Evolutionary conservation across 257 asterid species (phyloP).

Genomic region (Buddleja alternifolia): DNA sequence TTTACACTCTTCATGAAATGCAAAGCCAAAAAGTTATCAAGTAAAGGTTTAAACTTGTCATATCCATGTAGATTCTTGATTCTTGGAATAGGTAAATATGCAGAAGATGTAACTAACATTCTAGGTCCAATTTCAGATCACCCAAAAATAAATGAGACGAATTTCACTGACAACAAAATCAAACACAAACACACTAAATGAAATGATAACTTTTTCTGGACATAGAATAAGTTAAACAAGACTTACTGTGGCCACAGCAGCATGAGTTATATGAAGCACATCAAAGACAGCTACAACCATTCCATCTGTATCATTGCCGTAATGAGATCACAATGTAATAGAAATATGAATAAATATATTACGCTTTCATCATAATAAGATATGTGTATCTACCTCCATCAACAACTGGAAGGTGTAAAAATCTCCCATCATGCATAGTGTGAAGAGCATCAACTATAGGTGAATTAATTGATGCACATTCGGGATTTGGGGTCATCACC

Average conservation of each 20-base stretch:
- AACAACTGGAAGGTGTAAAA: slow-evolving; percentile 89
- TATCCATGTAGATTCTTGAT: neutral
- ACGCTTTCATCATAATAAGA: neutral
- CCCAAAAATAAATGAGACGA: neutral
- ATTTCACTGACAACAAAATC: neutral
- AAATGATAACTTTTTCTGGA: slow-evolving; percentile 16
- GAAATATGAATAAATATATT: neutral
- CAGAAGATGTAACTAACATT: neutral
- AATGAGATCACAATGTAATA: neutral
- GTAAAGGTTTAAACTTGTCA: neutral
- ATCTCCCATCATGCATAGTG: slow-evolving; percentile 91
- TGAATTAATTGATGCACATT: slow-evolving; percentile 84
- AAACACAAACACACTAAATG: neutral
- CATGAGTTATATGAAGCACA: slow-evolving; percentile 92
- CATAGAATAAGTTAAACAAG: slow-evolving; percentile 18
- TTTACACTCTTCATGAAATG: neutral
- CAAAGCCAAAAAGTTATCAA: neutral
- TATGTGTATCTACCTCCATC: slow-evolving; percentile 64
- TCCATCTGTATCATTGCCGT: slow-evolving; percentile 63
- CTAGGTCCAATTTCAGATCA: neutral
- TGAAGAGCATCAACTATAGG: slow-evolving; percentile 96
- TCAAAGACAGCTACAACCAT: slow-evolving; percentile 78
- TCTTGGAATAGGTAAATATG: neutral
- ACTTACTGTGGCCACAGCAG: slow-evolving; percentile 90
- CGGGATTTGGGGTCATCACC: slow-evolving; percentile 98